Evolutionary conservation across 2,329 filamentous ascomycete genomes (phyloP).

Genomic region (Elsinoe arachidis): DNA sequence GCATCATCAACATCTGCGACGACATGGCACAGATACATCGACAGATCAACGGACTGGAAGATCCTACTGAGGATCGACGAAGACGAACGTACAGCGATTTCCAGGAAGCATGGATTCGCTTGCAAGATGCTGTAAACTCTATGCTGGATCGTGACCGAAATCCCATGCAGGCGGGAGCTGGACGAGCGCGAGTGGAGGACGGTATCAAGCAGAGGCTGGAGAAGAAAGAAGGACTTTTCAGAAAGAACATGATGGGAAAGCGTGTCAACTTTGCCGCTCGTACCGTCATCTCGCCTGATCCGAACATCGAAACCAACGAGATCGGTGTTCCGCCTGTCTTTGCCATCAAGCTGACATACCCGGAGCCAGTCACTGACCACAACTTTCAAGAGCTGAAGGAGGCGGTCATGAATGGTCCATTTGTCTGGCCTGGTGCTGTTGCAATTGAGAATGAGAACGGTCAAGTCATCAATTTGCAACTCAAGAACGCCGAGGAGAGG

Average conservation of each 20-base stretch:
- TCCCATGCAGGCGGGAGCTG: conserved; percentile 68
- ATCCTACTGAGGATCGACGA: conserved; percentile 36
- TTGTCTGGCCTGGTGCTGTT: conserved; percentile 88
- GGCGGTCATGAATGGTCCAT: conserved; percentile 87
- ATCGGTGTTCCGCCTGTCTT: conserved; percentile 98
- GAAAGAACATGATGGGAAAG: conserved; percentile 99
- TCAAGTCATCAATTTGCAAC: conserved; percentile 76
- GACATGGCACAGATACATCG: conserved; percentile 65
- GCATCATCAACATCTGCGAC: conserved; percentile 68
- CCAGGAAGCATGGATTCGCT: conserved; percentile 68
- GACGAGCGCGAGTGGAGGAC: conserved; percentile 64
- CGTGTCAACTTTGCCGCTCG: conserved; percentile 96
- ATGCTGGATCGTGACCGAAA: conserved; percentile 85
- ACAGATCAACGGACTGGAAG: conserved; percentile 50
- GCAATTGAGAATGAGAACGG: conserved; percentile 96
- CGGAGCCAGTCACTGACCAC: conserved; percentile 92
- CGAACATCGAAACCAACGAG: conserved; percentile 97
- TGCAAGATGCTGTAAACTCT: conserved; percentile 88
- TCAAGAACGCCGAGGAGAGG: conserved; percentile 81
- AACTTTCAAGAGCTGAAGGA: conserved; percentile 95
- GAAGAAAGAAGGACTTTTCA: conserved; percentile 96
- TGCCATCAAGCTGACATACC: conserved; percentile 89
- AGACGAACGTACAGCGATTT: conserved; percentile 63
- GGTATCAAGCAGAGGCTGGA: conserved; percentile 97
- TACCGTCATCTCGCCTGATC: conserved; percentile 95